Evolutionary conservation across 2,329 filamentous ascomycete genomes (phyloP).

Genomic region (Monosporascus sp.): DNA sequence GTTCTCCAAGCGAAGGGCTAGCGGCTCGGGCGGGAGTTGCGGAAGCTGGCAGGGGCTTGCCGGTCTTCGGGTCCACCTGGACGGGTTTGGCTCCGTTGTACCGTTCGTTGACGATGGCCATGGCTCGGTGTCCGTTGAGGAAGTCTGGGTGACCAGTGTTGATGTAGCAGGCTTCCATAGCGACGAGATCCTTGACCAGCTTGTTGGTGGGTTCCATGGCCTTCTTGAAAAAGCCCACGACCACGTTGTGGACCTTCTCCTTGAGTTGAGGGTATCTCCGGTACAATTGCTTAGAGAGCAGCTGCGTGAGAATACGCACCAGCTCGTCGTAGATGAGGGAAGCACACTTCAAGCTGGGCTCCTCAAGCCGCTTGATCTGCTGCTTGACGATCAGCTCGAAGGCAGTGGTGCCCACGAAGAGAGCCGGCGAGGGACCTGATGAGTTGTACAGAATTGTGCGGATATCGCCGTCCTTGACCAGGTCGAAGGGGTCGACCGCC

Average conservation of each 20-base stretch:
- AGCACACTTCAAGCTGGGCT: constrained; percentile 95
- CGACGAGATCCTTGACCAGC: constrained; percentile 84
- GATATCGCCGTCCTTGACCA: constrained; percentile 96
- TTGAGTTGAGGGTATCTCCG: constrained; percentile 89
- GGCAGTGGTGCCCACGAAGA: constrained; percentile 96
- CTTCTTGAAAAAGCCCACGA: constrained; percentile 96
- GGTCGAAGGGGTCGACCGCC: constrained; percentile 94
- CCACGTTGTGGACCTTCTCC: constrained; percentile 92
- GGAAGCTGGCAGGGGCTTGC: constrained; percentile 75
- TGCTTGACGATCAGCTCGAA: constrained; percentile 99
- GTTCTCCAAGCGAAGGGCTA: constrained; percentile 62
- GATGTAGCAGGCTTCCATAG: constrained; percentile 96
- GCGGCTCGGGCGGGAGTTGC: constrained; percentile 65
- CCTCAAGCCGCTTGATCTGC: constrained; percentile 93
- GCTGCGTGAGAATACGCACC: constrained; percentile 87
- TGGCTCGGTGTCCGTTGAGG: constrained; percentile 91
- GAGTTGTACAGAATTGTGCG: constrained; percentile 98
- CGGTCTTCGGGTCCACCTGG: constrained; percentile 97
- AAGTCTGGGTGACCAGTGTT: constrained; percentile 99
- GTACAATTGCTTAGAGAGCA: constrained; percentile 85
- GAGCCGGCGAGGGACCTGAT: constrained; percentile 91
- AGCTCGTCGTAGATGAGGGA: constrained; percentile 96
- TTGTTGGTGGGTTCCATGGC: constrained; percentile 98
- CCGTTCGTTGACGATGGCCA: constrained; percentile 96
- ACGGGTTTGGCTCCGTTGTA: constrained; percentile 78